These are phyloP conservation scores for Termitomyces sp. DNA, from an alignment of 768 basidiomycete genomes.

Conservation along the genomic window DNA sequence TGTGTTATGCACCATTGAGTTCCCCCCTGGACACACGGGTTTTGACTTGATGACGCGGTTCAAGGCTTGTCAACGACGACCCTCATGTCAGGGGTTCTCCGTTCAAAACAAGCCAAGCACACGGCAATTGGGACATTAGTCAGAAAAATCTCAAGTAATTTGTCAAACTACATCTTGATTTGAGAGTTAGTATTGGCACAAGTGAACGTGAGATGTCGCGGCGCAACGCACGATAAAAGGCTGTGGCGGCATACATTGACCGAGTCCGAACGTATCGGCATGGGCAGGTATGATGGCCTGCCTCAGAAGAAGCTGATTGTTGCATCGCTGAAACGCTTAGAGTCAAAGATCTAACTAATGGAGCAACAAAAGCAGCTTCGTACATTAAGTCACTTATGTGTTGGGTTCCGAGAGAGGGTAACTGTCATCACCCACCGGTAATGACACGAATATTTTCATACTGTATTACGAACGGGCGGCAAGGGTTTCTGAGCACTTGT, in stretches of 20 bases:
- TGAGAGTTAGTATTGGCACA: background rate
- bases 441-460: background rate
- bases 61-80: background rate
- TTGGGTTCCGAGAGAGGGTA: too few relatives aligned
- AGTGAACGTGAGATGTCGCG: background rate
- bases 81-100: background rate
- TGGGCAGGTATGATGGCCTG: background rate
- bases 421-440: background rate
- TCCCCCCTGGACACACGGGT: too few relatives aligned
- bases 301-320: background rate
- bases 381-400: background rate
- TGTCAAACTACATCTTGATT: background rate
- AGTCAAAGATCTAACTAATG: background rate
- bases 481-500: background rate
- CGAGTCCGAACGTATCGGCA: background rate
- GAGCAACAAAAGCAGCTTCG: background rate
- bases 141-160: background rate
- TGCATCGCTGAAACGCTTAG: background rate
- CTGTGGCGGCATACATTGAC: background rate
- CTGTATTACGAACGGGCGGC: background rate
- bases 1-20: background rate
- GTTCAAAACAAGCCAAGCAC: background rate
- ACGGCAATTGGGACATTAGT: too few relatives aligned
- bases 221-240: background rate
- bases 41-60: background rate